Evolutionary conservation across 2,329 filamentous ascomycete genomes (phyloP).

Genomic region (Trichoderma citrinoviride): DNA sequence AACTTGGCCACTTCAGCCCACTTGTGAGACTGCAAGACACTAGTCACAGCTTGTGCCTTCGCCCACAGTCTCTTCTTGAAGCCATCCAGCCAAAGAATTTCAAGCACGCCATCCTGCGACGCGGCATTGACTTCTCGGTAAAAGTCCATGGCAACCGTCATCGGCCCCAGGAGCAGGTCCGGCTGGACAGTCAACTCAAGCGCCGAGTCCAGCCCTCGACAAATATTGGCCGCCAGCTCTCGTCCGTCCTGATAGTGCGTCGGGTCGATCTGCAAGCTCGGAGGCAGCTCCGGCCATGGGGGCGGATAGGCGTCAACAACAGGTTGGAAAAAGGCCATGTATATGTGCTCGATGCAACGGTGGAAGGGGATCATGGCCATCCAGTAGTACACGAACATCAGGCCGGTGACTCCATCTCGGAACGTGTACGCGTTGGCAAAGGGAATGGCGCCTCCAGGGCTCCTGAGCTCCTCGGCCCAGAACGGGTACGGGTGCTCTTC

Average conservation of each 20-base stretch:
- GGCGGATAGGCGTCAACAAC: slow-evolving; percentile 42
- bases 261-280: slow-evolving; percentile 41
- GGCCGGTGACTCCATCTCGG: slow-evolving; percentile 42
- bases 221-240: slow-evolving; percentile 48
- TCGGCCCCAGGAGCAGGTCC: slow-evolving; percentile 44
- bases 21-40: slow-evolving; percentile 38
- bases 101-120: slow-evolving; percentile 43
- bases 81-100: slow-evolving; percentile 48
- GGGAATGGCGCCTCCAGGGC: slow-evolving; percentile 37
- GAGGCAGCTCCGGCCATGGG: slow-evolving; percentile 40
- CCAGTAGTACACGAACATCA: slow-evolving; percentile 55
- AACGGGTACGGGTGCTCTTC: slow-evolving; percentile 36
- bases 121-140: slow-evolving; percentile 41
- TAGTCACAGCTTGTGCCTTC: slow-evolving; percentile 43
- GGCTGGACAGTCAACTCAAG: slow-evolving; percentile 45
- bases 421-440: slow-evolving; percentile 49
- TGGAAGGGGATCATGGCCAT: slow-evolving; percentile 49
- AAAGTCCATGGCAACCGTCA: slow-evolving; percentile 44
- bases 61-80: slow-evolving; percentile 41
- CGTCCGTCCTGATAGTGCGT: slow-evolving; percentile 44
- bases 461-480: slow-evolving; percentile 39
- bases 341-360: slow-evolving; percentile 46
- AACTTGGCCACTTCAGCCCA: slow-evolving; percentile 41
- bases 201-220: slow-evolving; percentile 49
- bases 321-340: slow-evolving; percentile 45